Evolutionary conservation across 768 basidiomycete species (phyloP).

Genomic region (Tricholomella constricta): DNA sequence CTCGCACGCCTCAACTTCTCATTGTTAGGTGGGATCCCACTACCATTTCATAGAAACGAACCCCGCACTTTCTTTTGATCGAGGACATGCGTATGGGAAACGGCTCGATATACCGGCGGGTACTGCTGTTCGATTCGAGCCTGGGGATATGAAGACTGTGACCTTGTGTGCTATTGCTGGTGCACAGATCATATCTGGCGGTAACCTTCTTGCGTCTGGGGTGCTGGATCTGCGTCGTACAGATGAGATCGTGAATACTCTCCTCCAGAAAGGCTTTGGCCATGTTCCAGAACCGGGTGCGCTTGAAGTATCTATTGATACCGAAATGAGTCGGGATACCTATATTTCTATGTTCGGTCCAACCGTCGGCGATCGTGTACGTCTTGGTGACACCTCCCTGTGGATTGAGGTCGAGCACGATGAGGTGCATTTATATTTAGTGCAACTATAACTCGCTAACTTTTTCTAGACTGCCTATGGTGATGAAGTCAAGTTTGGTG

Average conservation of each 20-base stretch:
- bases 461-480: conserved; percentile 75
- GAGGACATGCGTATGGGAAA: conserved; percentile 76
- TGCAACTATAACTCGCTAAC: not conserved
- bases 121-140: conserved; percentile 96
- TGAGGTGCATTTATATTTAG: conserved; percentile 43
- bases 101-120: conserved; percentile 93
- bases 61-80: conserved; percentile 77
- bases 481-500: conserved; percentile 98
- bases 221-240: conserved; percentile 44
- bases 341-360: conserved; percentile 97
- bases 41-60: conserved; percentile 96
- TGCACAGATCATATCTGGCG: conserved; percentile 68
- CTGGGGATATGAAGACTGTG: conserved; percentile 86
- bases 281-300: conserved; percentile 71
- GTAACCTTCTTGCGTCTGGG: conserved; percentile 71
- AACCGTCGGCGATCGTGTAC: conserved; percentile 85
- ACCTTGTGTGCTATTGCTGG: conserved; percentile 82
- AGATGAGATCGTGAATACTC: conserved; percentile 45
- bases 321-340: conserved; percentile 62
- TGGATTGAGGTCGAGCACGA: conserved; percentile 95
- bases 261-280: conserved; percentile 67
- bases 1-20: conserved; percentile 10
- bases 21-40: conserved; percentile 81
- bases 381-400: conserved; percentile 85
- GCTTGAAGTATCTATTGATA: conserved; percentile 49